Percentiles rank a stretch among this genome's conserved stretches.
phyloP scores from a whole-genome alignment of 2,329 filamentous ascomycete species.

The Fusarium globosum region DNA sequence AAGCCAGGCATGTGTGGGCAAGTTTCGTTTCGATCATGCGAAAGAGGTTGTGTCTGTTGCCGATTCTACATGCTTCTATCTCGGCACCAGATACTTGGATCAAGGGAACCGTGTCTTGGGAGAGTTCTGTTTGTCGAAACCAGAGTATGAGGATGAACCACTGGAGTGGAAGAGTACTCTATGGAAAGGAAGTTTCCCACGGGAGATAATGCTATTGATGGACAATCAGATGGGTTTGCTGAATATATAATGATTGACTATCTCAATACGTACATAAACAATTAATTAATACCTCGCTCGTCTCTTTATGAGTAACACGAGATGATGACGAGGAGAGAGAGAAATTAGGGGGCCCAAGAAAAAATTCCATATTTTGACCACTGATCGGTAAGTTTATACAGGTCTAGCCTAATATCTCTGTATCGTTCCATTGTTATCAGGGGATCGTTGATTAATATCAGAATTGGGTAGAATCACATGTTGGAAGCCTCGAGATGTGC shows the following conservation, averaged over 20 bases:
- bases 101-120: not conserved
- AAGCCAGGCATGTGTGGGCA: conserved; percentile 4
- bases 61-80: not conserved
- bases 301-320: no score
- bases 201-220: not conserved
- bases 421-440: not conserved
- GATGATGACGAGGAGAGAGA: not conserved
- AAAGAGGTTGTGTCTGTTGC: not conserved
- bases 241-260: not conserved
- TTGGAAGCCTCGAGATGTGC: not conserved
- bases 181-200: not conserved
- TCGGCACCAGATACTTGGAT: not conserved
- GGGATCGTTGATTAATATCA: conserved; percentile 12
- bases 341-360: not conserved
- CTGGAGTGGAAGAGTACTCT: not conserved
- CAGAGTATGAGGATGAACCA: not conserved
- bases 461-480: conserved; percentile 7
- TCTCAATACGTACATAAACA: no score
- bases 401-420: not conserved
- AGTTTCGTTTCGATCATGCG: conserved; percentile 7
- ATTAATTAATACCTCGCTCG: not conserved
- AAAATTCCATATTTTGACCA: not conserved
- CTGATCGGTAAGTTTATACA: not conserved
- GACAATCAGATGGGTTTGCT: not conserved
- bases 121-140: not conserved